phyloP scores from a whole-genome alignment of 148 eudicot species.

The Fagopyrum esculentum region DNA sequence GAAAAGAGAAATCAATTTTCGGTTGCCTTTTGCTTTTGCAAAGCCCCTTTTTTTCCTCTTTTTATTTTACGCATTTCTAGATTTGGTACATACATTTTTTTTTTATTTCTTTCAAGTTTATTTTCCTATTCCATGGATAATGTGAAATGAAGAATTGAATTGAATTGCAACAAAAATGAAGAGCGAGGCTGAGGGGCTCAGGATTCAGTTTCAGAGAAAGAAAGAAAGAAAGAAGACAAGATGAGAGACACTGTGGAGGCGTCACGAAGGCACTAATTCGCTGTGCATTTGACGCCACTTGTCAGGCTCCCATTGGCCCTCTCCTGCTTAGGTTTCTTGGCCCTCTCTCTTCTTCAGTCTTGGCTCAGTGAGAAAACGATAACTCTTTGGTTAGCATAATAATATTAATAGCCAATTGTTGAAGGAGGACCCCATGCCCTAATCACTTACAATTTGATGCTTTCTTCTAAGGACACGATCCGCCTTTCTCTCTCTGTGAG shows the following conservation, averaged over 20 bases:
- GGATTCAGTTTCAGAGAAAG: background rate
- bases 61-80: constrained; percentile 9
- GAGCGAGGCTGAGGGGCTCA: background rate
- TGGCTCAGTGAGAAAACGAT: background rate
- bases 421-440: constrained; percentile 3
- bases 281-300: background rate
- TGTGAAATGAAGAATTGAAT: background rate
- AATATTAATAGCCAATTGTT: background rate
- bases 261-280: background rate
- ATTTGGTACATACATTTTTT: background rate
- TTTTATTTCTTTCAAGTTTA: no score
- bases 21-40: constrained; percentile 9
- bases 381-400: background rate
- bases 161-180: background rate
- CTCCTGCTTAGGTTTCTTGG: background rate
- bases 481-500: constrained; percentile 34
- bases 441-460: background rate
- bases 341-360: background rate
- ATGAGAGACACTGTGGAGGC: background rate
- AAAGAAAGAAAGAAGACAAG: background rate
- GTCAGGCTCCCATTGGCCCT: background rate
- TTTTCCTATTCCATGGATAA: no score
- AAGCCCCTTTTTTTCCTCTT: background rate
- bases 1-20: constrained; percentile 10
- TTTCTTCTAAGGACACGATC: constrained; percentile 29